Evolutionary conservation across 352 stramenopile species (phyloP).

Genomic region (Phytophthora macrochlamydospora): DNA sequence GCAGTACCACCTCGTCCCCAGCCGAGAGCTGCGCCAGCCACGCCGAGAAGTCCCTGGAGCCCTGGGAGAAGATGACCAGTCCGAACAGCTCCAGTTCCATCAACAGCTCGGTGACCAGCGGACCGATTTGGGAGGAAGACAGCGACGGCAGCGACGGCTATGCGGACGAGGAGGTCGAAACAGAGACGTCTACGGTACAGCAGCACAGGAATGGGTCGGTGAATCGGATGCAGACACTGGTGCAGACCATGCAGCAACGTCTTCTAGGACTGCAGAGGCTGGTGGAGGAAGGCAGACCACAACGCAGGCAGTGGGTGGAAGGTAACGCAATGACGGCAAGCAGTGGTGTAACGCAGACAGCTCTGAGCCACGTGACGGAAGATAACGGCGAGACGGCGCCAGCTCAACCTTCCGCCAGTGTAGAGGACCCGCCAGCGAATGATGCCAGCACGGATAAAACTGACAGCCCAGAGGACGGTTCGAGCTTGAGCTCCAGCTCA

Average conservation of each 20-base stretch:
- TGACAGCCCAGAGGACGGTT: conserved; percentile 4
- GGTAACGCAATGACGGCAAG: neutral
- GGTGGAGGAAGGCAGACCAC: conserved; percentile 13
- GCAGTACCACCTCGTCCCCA: conserved; percentile 9
- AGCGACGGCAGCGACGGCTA: neutral
- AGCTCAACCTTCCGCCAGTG: neutral
- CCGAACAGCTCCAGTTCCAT: conserved; percentile 11
- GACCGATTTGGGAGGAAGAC: conserved; percentile 15
- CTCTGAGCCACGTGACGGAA: too few relatives aligned
- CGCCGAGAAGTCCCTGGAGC: conserved; percentile 8
- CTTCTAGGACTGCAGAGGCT: conserved; percentile 25
- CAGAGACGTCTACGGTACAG: neutral
- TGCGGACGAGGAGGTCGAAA: conserved; percentile 4
- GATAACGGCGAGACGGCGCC: too few relatives aligned
- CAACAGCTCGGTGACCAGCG: conserved; percentile 22
- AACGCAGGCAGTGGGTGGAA: conserved; percentile 3
- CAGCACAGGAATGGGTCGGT: neutral
- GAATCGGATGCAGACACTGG: conserved; percentile 20
- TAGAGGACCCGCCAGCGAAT: neutral
- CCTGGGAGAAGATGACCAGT: conserved; percentile 18
- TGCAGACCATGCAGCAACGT: conserved; percentile 28
- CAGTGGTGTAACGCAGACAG: too few relatives aligned
- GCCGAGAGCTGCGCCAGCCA: conserved; percentile 17
- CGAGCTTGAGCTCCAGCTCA: neutral
- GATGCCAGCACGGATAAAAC: conserved; percentile 12